A percentile compares a stretch with the other conserved stretches of the same genome.
phyloP scores from a whole-genome alignment of 164 flowering plant species.

The Dillenia turbinata region DNA sequence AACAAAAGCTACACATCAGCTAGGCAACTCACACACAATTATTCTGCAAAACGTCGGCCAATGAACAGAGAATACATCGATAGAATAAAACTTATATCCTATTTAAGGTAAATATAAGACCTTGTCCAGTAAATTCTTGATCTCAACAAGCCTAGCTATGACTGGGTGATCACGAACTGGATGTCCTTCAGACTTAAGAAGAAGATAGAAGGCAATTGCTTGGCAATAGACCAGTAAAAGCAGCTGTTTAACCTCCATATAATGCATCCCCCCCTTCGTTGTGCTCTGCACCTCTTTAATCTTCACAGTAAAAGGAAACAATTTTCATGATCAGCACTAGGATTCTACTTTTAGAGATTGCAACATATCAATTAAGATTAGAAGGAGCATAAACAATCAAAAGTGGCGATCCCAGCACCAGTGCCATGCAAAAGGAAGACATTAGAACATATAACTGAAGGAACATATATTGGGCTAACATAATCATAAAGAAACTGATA shows the following conservation, averaged over 20 bases:
- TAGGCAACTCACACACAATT: too few species aligned
- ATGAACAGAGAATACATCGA: too few species aligned
- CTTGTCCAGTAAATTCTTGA: slow-evolving; percentile 74
- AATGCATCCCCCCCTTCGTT: slow-evolving; percentile 50
- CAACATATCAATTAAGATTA: too few species aligned
- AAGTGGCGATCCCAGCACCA: too few species aligned
- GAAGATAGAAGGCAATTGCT: slow-evolving; percentile 86
- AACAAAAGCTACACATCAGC: too few species aligned
- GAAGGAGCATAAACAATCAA: too few species aligned
- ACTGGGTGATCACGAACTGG: slow-evolving; percentile 94
- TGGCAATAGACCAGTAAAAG: slow-evolving; percentile 79
- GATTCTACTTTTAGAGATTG: too few species aligned
- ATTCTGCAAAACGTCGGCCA: too few species aligned
- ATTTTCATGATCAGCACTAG: neutral
- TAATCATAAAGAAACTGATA: too few species aligned
- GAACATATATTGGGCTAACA: too few species aligned
- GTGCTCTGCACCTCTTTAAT: slow-evolving; percentile 21
- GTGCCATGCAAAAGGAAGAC: too few species aligned
- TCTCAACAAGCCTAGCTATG: slow-evolving; percentile 73
- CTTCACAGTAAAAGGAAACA: slow-evolving; percentile 32
- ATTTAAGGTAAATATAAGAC: slow-evolving; percentile 24
- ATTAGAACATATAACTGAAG: too few species aligned
- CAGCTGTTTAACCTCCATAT: slow-evolving; percentile 69
- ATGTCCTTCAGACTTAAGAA: slow-evolving; percentile 90
- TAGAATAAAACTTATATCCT: neutral